A percentile compares a stretch with the other conserved stretches of the same genome.
These are phyloP conservation scores for Mycena metata DNA, from an alignment of 768 basidiomycete species.

Conservation along the genomic window DNA sequence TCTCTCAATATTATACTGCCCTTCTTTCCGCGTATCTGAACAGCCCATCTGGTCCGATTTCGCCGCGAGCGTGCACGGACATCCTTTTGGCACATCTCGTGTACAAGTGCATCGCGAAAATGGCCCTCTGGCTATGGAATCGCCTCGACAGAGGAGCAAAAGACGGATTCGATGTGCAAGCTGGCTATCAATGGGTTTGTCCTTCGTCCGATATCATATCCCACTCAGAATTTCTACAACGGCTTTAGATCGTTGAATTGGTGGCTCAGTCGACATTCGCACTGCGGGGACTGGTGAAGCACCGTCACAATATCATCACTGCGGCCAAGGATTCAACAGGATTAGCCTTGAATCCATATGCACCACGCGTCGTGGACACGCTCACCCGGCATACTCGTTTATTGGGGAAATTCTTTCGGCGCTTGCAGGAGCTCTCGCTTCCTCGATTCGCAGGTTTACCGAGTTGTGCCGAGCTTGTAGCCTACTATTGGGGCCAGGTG, in stretches of 20 bases:
- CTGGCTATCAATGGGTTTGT: constrained; percentile 65
- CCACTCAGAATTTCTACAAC: background rate
- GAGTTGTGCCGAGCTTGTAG: constrained; percentile 72
- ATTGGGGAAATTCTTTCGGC: constrained; percentile 86
- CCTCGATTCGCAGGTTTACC: constrained; percentile 75
- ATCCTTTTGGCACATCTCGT: constrained; percentile 72
- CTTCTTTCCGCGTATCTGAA: constrained; percentile 58
- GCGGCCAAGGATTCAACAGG: constrained; percentile 55
- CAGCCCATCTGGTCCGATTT: constrained; percentile 56
- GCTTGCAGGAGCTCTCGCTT: constrained; percentile 73
- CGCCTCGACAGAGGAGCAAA: constrained; percentile 58
- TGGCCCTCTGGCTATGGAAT: constrained; percentile 81
- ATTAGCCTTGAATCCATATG: constrained; percentile 50
- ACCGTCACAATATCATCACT: constrained; percentile 71
- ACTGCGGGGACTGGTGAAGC: constrained; percentile 65
- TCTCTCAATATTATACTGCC: constrained; percentile 73
- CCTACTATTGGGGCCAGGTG: constrained; percentile 88
- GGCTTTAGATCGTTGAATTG: constrained; percentile 67
- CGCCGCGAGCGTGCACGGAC: constrained; percentile 53
- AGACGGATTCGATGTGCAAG: constrained; percentile 58
- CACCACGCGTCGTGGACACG: constrained; percentile 62
- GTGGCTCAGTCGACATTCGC: constrained; percentile 73
- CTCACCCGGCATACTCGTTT: constrained; percentile 77
- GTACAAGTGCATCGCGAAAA: constrained; percentile 81
- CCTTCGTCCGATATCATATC: constrained; percentile 15